A percentile compares a stretch with the other conserved stretches of the same genome.
Conservation (phyloP, 208 protist species). For the Crithidia brevicula region DNA sequence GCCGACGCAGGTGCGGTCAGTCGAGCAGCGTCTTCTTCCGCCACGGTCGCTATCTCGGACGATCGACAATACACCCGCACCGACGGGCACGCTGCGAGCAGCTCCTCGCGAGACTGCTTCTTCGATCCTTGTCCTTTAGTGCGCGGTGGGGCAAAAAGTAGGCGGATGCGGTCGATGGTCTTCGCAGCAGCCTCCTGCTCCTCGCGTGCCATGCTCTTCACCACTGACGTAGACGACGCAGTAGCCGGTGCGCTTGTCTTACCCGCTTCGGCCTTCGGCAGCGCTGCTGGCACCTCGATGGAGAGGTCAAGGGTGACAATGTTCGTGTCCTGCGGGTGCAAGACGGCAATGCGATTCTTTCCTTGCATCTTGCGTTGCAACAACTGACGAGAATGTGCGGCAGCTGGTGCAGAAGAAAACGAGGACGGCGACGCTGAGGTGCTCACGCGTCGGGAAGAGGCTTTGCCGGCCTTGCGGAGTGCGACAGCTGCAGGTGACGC, state of each 20-base stretch:
- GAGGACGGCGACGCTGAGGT: not conserved
- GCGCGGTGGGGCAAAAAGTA: conserved; percentile 58
- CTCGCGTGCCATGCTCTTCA: conserved; percentile 84
- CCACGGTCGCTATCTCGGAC: conserved; percentile 4
- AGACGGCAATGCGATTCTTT: conserved; percentile 45
- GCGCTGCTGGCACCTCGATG: conserved; percentile 21
- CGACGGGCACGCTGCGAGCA: conserved; percentile 53
- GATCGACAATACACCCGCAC: conserved; percentile 52
- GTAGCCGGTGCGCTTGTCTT: not conserved
- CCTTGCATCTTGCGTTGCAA: conserved; percentile 26
- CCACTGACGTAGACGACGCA: not conserved
- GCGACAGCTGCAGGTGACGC: no score
- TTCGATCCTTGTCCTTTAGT: conserved; percentile 26
- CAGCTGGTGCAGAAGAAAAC: not conserved
- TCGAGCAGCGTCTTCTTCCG: conserved; percentile 9
- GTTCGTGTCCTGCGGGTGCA: conserved; percentile 33
- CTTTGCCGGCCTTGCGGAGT: not conserved
- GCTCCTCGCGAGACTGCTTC: conserved; percentile 42
- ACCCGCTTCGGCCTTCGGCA: no score
- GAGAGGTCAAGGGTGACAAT: conserved; percentile 54
- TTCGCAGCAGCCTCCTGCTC: conserved; percentile 52
- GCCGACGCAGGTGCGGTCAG: not conserved
- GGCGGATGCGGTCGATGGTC: conserved; percentile 79
- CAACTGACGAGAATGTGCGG: not conserved
- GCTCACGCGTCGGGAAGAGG: not conserved